Conservation (phyloP, 2,329 filamentous ascomycete species). For the Trichoderma endophyticum region DNA sequence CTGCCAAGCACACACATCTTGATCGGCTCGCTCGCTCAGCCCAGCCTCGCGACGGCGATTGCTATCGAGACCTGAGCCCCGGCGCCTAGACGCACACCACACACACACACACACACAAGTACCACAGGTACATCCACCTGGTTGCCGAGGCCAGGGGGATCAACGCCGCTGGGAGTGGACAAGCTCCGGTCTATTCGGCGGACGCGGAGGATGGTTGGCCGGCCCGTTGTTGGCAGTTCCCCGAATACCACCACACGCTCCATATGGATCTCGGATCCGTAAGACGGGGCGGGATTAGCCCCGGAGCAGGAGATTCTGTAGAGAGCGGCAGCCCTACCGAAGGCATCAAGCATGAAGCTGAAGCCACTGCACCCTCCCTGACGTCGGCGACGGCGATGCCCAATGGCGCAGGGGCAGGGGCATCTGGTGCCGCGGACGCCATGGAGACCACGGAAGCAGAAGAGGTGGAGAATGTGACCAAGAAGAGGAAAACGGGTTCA, state of each 20-base stretch:
- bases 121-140: background rate
- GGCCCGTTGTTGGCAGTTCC: background rate
- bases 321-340: background rate
- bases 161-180: background rate
- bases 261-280: slow-evolving; percentile 11
- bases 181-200: background rate
- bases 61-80: background rate
- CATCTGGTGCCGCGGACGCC: background rate
- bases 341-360: background rate
- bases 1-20: slow-evolving; percentile 7
- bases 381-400: background rate
- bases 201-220: slow-evolving; percentile 5
- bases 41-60: background rate
- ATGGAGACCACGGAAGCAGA: slow-evolving; percentile 13
- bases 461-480: slow-evolving; percentile 4
- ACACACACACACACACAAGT: background rate
- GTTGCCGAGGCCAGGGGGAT: background rate
- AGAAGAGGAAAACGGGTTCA: slow-evolving; percentile 45
- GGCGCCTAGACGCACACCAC: background rate
- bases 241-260: slow-evolving; percentile 9
- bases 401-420: background rate
- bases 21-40: slow-evolving; percentile 5
- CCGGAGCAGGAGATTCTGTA: slow-evolving; percentile 13
- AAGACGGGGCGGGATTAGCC: slow-evolving; percentile 10
- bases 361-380: background rate